Conservation (phyloP, 805 yeast species). For the Starmerella floricola region DNA sequence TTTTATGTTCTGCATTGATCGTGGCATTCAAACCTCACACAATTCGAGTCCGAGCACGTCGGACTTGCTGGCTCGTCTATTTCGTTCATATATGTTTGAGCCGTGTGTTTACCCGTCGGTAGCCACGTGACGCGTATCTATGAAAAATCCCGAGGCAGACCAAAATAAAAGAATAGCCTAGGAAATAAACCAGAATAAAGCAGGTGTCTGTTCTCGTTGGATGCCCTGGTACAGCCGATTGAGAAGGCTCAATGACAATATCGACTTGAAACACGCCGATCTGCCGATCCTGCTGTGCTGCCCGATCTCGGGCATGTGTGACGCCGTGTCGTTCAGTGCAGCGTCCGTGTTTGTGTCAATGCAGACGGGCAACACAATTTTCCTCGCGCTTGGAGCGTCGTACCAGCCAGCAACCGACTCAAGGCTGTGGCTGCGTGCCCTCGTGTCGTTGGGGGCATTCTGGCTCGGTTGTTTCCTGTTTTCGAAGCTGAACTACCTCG, state of each 20-base stretch:
- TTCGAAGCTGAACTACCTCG: slow-evolving; percentile 9
- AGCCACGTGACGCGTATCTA: too few relatives aligned
- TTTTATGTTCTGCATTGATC: too few relatives aligned
- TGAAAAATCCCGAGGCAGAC: too few relatives aligned
- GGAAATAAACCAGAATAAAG: too few relatives aligned
- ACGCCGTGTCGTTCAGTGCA: slow-evolving; percentile 14
- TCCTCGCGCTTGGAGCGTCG: slow-evolving; percentile 14
- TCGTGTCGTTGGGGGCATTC: slow-evolving; percentile 8
- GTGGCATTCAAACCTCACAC: too few relatives aligned
- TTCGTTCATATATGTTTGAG: too few relatives aligned
- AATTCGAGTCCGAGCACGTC: too few relatives aligned
- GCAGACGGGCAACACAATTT: slow-evolving; percentile 17
- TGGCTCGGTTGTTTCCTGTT: slow-evolving; percentile 16
- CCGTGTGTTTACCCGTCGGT: too few relatives aligned
- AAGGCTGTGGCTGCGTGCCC: slow-evolving; percentile 12
- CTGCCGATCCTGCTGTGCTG: slow-evolving; percentile 9
- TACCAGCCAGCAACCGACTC: slow-evolving; percentile 8
- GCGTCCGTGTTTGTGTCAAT: slow-evolving; percentile 12
- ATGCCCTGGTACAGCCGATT: too few relatives aligned
- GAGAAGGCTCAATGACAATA: not conserved
- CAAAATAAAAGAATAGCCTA: too few relatives aligned
- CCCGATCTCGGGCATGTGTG: slow-evolving; percentile 16
- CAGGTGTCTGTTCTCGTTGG: too few relatives aligned
- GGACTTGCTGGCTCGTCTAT: too few relatives aligned
- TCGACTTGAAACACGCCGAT: slow-evolving; percentile 5